These are phyloP conservation scores for Fusarium equiseti DNA, from an alignment of 2,329 filamentous ascomycete genomes.

Conservation along the genomic window DNA sequence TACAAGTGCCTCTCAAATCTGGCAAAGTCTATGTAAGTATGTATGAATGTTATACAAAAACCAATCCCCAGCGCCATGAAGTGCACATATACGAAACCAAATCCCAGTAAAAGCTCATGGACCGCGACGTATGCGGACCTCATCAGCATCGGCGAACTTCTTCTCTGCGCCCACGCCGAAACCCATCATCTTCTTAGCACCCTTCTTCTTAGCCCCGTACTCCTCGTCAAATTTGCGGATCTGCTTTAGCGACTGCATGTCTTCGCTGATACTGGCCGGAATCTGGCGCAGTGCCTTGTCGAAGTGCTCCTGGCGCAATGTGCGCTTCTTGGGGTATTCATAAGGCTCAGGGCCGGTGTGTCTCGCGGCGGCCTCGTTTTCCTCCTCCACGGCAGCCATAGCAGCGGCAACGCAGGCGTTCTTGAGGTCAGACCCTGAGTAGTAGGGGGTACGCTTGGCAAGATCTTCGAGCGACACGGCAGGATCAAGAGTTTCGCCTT, in stretches of 20 bases:
- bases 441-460: constrained; percentile 77
- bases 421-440: constrained; percentile 87
- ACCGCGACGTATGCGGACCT: constrained; percentile 58
- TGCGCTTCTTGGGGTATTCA: constrained; percentile 70
- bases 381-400: constrained; percentile 82
- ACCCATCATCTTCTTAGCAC: constrained; percentile 70
- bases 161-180: constrained; percentile 64
- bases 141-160: constrained; percentile 54
- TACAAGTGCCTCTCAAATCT: constrained; percentile 9
- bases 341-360: constrained; percentile 60
- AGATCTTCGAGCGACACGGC: constrained; percentile 72
- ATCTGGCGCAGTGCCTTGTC: constrained; percentile 89
- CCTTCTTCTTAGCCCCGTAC: constrained; percentile 84
- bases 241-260: constrained; percentile 86
- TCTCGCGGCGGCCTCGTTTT: constrained; percentile 61
- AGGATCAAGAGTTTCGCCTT: constrained; percentile 72
- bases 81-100: constrained; percentile 7
- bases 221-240: constrained; percentile 97
- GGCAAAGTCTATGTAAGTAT: constrained; percentile 37
- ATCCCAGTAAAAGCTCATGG: constrained; percentile 18
- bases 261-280: constrained; percentile 90
- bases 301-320: constrained; percentile 78
- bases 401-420: constrained; percentile 85
- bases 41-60: constrained; percentile 19
- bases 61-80: constrained; percentile 19